These are phyloP conservation scores for Artemisia tridentata DNA, from an alignment of 129 eudicot genomes.

Conservation along the genomic window DNA sequence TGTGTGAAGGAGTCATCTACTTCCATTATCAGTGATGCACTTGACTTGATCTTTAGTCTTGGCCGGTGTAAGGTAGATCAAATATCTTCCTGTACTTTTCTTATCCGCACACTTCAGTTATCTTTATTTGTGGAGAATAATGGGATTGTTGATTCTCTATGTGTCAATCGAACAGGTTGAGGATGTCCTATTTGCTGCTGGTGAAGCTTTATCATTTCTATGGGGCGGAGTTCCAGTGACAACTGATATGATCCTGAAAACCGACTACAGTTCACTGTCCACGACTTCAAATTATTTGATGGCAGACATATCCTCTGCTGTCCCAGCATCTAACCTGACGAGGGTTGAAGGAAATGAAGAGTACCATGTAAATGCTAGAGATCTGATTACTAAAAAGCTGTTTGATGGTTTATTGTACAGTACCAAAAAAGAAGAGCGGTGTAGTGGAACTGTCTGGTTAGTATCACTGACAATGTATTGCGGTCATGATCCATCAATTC, in stretches of 20 bases:
- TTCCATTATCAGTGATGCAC: constrained; percentile 57
- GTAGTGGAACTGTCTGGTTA: constrained; percentile 95
- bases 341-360: constrained; percentile 49
- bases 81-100: constrained; percentile 3
- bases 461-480: constrained; percentile 88
- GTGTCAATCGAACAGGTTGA: constrained; percentile 64
- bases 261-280: constrained; percentile 84
- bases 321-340: constrained; percentile 32
- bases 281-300: constrained; percentile 75
- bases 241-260: constrained; percentile 67
- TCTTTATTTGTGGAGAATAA: constrained; percentile 16
- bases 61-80: constrained; percentile 74
- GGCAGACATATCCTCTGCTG: constrained; percentile 63
- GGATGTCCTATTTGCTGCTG: constrained; percentile 94
- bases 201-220: constrained; percentile 90
- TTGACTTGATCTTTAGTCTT: constrained; percentile 82
- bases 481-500: constrained; percentile 76
- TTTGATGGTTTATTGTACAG: constrained; percentile 85
- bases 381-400: constrained; percentile 74
- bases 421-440: constrained; percentile 87
- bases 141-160: background rate
- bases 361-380: constrained; percentile 58
- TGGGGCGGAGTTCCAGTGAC: constrained; percentile 99
- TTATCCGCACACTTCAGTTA: background rate
- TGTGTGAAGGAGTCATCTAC: constrained; percentile 67